Evolutionary conservation across 106 monocot genomes (phyloP), one percentile per base, ranked within the genome.

Genomic region (Chionographis japonica): DNA sequence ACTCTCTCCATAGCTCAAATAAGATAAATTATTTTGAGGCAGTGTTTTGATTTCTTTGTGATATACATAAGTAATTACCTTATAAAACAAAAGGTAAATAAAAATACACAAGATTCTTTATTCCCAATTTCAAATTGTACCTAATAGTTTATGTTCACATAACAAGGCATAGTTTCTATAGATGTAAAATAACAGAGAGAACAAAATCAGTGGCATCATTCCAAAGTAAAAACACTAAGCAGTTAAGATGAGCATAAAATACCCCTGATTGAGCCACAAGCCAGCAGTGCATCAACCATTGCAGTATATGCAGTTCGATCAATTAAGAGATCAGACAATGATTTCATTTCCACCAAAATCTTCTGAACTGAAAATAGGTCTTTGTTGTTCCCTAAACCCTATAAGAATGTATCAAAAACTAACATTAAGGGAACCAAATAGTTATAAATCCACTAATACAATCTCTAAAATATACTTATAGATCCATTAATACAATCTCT

Each of bases 291-390:
- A 83, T 93, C 92, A 59, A 86, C 61, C 37, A 81, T 83, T 56
- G 88, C 80, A 56, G 92, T 85, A 63, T 93, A 93, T 70, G 88
- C 85, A 68, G 72, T 81, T 75, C 92, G 74, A 77, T 93, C 92
- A 57, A 88, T 75, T 61, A 43, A 74, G 12, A 85, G 40, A 56
- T 52, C 50, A 60, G 75, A 64, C 5, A 58, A 67, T 40, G 85
- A 73, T 76, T 93, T 93, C 86, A 93, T 88, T 61, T 93, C 92
- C 27, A 74, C 56, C 37, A 93, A 74, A 69, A 86, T 83, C 40
- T 81, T 79, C 67, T 79, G 66, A 59, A 88, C 64, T 62, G 76
- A 71, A 80, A 41, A 42, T 13, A 81, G 71, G 49, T 88, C 83
- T 54, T 78, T 65, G 38, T 71, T 64, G 46, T 59, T 74, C 16